Evolutionary conservation across 2,329 filamentous ascomycete species (phyloP).

Genomic region (Alternaria sp.): DNA sequence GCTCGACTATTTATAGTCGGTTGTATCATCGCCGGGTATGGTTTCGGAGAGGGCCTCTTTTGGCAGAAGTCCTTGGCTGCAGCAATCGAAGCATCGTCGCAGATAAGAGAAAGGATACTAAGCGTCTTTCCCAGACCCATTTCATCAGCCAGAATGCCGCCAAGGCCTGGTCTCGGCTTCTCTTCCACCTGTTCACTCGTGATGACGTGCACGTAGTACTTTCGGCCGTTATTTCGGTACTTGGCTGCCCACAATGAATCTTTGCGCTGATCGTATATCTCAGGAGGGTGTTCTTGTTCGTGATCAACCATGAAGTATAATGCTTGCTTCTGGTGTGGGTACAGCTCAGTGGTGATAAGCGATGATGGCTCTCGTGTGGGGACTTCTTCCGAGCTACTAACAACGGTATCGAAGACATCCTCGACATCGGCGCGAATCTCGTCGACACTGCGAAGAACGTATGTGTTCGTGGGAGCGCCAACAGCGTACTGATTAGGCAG

Average conservation of each 20-base stretch:
- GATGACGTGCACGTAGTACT: slow-evolving; percentile 82
- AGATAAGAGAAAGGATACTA: slow-evolving; percentile 81
- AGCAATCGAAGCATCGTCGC: slow-evolving; percentile 63
- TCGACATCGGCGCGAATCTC: slow-evolving; percentile 86
- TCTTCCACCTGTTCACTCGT: slow-evolving; percentile 63
- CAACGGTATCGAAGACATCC: slow-evolving; percentile 85
- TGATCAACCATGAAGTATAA: slow-evolving; percentile 84
- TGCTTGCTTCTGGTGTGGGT: slow-evolving; percentile 89
- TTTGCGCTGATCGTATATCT: slow-evolving; percentile 68
- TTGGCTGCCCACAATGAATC: slow-evolving; percentile 81
- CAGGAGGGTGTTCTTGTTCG: slow-evolving; percentile 71
- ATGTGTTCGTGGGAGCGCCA: slow-evolving; percentile 20
- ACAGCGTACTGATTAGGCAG: slow-evolving; percentile 14
- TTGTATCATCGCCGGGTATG: slow-evolving; percentile 17
- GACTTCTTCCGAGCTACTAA: slow-evolving; percentile 73
- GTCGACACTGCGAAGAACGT: slow-evolving; percentile 63
- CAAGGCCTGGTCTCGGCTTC: slow-evolving; percentile 49
- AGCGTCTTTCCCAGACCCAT: slow-evolving; percentile 66
- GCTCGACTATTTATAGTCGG: slow-evolving; percentile 72
- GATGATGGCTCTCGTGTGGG: slow-evolving; percentile 73
- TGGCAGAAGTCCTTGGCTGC: slow-evolving; percentile 70
- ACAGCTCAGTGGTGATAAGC: slow-evolving; percentile 71
- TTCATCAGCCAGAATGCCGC: slow-evolving; percentile 60
- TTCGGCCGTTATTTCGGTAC: slow-evolving; percentile 64
- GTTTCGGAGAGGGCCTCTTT: slow-evolving; percentile 54